Evolutionary conservation across 345 rosid species (phyloP).

Genomic region (Eucalyptus caleyi): DNA sequence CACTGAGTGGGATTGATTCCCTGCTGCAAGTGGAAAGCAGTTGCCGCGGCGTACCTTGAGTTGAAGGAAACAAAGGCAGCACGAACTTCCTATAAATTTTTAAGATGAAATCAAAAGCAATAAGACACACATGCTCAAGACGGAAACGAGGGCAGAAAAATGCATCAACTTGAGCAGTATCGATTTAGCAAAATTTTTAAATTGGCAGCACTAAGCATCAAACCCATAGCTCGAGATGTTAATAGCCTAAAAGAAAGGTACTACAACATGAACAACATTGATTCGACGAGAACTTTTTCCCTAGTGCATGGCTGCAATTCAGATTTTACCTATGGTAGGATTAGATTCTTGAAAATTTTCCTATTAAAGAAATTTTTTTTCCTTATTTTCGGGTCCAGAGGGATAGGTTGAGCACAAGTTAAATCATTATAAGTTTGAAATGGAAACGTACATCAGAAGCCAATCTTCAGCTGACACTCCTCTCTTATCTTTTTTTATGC

Average conservation of each 20-base stretch:
- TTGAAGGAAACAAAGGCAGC: slow-evolving; percentile 98
- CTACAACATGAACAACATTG: neutral
- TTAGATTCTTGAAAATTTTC: neutral
- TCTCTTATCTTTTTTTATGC: neutral
- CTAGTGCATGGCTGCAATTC: neutral
- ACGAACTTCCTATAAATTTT: slow-evolving; percentile 50
- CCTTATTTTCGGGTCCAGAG: neutral
- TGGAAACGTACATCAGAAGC: neutral
- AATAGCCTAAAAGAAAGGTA: neutral
- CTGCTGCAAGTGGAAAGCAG: slow-evolving; percentile 66
- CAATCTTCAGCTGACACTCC: neutral
- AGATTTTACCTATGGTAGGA: neutral
- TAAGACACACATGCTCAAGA: neutral
- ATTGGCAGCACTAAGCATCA: neutral
- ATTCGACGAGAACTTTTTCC: neutral
- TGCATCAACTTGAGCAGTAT: neutral
- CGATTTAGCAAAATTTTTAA: neutral
- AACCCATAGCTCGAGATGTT: neutral
- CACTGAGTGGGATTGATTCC: slow-evolving; percentile 78
- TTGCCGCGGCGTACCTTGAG: slow-evolving; percentile 77
- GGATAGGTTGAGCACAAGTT: neutral
- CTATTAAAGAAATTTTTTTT: neutral
- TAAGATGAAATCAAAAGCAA: neutral
- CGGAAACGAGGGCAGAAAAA: neutral
- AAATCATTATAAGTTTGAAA: neutral